phyloP scores from a whole-genome alignment of 176 grass and related monocot species.

The barley (Hordeum vulgare) region DNA sequence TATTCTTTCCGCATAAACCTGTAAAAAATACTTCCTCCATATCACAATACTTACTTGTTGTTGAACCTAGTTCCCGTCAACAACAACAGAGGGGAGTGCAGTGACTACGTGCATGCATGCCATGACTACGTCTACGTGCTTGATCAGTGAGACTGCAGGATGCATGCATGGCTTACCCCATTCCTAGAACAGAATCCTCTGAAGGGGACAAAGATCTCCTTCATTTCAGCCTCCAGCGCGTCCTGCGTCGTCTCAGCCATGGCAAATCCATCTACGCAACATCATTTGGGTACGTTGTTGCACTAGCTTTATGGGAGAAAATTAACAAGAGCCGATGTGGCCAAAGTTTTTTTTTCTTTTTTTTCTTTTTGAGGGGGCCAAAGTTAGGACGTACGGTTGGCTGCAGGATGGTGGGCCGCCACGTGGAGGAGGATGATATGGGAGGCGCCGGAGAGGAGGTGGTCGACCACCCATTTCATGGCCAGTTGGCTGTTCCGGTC shows the following conservation, averaged over 20 bases:
- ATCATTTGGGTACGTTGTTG: background rate
- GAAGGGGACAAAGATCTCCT: conserved; percentile 62
- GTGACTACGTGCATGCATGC: too few species aligned
- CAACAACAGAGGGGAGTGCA: too few species aligned
- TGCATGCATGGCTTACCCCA: conserved; percentile 35
- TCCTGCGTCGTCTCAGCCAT: conserved; percentile 37
- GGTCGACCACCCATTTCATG: conserved; percentile 72
- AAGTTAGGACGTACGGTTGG: conserved; percentile 46
- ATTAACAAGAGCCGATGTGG: background rate
- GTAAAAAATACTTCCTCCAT: too few species aligned
- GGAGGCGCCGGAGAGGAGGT: conserved; percentile 51
- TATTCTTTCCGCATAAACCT: too few species aligned
- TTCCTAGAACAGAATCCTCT: conserved; percentile 65
- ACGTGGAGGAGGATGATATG: conserved; percentile 72
- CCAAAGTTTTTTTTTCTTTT: too few species aligned
- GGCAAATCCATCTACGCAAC: conserved; percentile 49
- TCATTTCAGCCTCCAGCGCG: conserved; percentile 55
- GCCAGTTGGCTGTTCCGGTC: conserved; percentile 80
- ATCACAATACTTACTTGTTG: too few species aligned
- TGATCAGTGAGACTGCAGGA: background rate
- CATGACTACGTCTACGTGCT: too few species aligned
- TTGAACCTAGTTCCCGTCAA: too few species aligned
- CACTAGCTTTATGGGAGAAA: background rate
- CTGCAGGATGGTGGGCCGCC: conserved; percentile 11
- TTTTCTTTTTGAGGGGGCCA: too few species aligned